A percentile compares a stretch with the other conserved stretches of the same genome.
phyloP scores from a whole-genome alignment of 2,329 filamentous ascomycete species.

The Alternaria tenuissima region DNA sequence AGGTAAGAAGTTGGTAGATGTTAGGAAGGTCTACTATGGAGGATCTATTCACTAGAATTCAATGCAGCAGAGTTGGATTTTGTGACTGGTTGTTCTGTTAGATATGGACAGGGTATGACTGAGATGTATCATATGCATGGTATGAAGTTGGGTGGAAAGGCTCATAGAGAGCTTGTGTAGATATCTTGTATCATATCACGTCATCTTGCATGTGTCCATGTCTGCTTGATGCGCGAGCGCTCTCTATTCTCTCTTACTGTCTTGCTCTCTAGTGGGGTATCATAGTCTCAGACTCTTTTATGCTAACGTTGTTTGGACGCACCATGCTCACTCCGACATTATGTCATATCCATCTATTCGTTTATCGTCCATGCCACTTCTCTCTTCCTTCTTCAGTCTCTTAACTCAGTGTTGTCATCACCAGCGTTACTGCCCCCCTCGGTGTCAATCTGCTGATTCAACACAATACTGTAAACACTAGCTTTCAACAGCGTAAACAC shows the following conservation, averaged over 20 bases:
- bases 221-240: neutral
- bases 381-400: neutral
- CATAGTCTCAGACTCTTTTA: neutral
- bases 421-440: conserved; percentile 14
- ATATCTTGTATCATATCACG: conserved; percentile 10
- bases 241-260: neutral
- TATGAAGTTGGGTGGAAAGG: neutral
- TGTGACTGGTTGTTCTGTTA: conserved; percentile 1
- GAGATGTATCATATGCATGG: conserved; percentile 21
- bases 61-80: neutral
- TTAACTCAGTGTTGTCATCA: neutral
- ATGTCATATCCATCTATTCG: neutral
- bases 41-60: conserved; percentile 59
- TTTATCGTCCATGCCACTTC: neutral
- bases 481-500: conserved; percentile 97
- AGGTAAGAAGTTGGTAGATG: conserved; percentile 95
- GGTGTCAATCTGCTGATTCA: conserved; percentile 80
- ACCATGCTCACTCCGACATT: neutral
- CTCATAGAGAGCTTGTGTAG: conserved; percentile 1
- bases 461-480: conserved; percentile 96
- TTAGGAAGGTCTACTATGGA: conserved; percentile 96
- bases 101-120: neutral
- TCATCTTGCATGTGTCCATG: neutral
- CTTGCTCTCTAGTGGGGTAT: conserved; percentile 5
- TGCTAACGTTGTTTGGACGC: neutral